These are phyloP conservation scores for Hirschioporus abietinus DNA, from an alignment of 768 basidiomycete genomes.

Conservation along the genomic window DNA sequence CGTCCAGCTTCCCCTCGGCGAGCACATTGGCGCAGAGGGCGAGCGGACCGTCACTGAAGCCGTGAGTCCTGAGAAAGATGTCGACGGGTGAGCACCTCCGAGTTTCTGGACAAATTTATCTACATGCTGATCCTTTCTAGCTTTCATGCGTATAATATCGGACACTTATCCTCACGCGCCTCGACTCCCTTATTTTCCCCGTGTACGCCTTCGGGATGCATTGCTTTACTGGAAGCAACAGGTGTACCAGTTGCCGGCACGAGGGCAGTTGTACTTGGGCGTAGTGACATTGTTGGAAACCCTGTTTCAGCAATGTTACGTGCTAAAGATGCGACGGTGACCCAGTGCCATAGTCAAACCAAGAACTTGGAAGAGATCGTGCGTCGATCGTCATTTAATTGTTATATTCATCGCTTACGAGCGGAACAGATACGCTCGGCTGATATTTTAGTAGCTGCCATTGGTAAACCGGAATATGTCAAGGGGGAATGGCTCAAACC, in stretches of 20 bases:
- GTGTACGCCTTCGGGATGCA: conserved; percentile 92
- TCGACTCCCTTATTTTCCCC: conserved; percentile 87
- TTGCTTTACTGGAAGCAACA: conserved; percentile 86
- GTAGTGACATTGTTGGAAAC: conserved; percentile 96
- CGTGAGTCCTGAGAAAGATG: conserved; percentile 89
- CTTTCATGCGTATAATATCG: conserved; percentile 98
- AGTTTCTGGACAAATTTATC: conserved; percentile 4
- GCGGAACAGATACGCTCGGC: conserved; percentile 67
- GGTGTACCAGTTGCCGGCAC: conserved; percentile 71
- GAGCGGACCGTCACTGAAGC: conserved; percentile 94
- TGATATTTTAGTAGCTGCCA: conserved; percentile 95
- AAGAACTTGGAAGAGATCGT: conserved; percentile 77
- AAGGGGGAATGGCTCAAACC: conserved; percentile 94
- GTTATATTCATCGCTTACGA: conserved; percentile 1
- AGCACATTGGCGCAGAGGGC: conserved; percentile 73
- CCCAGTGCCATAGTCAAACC: conserved; percentile 93
- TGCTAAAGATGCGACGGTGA: conserved; percentile 91
- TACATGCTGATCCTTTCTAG: conserved; percentile 31
- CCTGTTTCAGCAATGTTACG: conserved; percentile 90
- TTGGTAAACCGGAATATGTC: conserved; percentile 86
- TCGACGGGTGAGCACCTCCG: conserved; percentile 70
- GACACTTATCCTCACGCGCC: conserved; percentile 87
- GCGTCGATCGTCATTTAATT: conserved; percentile 23
- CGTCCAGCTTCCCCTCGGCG: conserved; percentile 91
- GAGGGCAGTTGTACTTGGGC: conserved; percentile 87